phyloP scores from a whole-genome alignment of 129 eudicot genomes.

The Centella asiatica region DNA sequence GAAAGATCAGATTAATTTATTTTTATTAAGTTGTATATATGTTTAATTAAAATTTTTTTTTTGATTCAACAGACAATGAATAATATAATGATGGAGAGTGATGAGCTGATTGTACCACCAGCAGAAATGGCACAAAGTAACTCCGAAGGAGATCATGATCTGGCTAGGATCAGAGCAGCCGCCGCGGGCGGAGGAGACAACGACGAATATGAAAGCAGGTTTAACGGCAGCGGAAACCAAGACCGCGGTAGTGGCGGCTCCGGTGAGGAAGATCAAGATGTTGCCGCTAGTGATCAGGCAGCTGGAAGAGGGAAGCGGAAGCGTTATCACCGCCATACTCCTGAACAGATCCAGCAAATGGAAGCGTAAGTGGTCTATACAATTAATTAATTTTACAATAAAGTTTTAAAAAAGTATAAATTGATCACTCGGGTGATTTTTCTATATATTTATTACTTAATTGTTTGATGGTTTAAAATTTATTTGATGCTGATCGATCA shows the following conservation, averaged over 20 bases:
- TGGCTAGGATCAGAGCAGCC: background rate
- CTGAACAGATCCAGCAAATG: constrained; percentile 9
- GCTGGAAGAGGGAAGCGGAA: constrained; percentile 10
- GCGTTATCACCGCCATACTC: constrained; percentile 14
- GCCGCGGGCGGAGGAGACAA: background rate
- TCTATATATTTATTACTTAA: too few relatives aligned
- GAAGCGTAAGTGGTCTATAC: constrained; percentile 14
- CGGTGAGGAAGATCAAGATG: constrained; percentile 6
- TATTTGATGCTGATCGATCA: background rate
- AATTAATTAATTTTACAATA: background rate
- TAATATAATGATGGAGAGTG: constrained; percentile 5
- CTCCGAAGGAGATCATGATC: background rate
- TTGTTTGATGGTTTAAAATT: too few relatives aligned
- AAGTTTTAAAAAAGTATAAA: too few relatives aligned
- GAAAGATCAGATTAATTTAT: too few relatives aligned
- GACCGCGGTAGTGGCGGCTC: background rate
- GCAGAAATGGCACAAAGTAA: constrained; percentile 12
- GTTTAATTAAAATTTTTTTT: too few relatives aligned
- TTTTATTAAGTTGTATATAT: too few relatives aligned
- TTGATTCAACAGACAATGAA: background rate
- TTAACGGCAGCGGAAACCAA: constrained; percentile 6
- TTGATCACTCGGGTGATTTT: too few relatives aligned
- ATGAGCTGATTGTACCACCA: background rate
- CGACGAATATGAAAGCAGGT: background rate
- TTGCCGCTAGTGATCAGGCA: background rate